Conservation (phyloP, 345 rosid genomes). For the Sonneratia alba region DNA sequence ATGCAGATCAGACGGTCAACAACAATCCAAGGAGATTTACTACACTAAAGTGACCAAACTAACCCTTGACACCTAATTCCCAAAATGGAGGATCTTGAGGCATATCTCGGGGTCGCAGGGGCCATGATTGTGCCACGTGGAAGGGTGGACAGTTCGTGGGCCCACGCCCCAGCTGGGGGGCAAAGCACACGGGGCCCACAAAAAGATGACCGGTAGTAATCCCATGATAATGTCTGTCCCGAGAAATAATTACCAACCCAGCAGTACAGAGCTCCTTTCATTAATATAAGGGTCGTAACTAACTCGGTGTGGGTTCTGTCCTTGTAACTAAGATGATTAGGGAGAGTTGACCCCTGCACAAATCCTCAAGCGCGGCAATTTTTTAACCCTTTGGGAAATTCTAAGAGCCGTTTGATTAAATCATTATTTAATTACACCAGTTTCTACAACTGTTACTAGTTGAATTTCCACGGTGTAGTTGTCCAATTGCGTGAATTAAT, state of each 20-base stretch:
- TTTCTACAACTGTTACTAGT: too few species aligned
- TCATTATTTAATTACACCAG: too few species aligned
- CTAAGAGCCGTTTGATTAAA: too few species aligned
- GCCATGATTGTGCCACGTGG: slow-evolving; percentile 1
- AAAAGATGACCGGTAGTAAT: background rate
- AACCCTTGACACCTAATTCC: too few species aligned
- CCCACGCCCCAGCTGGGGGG: background rate
- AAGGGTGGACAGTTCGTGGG: background rate
- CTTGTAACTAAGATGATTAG: background rate
- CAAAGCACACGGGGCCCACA: background rate
- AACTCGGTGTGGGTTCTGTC: background rate
- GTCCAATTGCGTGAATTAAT: too few species aligned
- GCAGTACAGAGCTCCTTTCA: background rate
- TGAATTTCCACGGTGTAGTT: too few species aligned
- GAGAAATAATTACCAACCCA: background rate
- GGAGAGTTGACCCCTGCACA: background rate
- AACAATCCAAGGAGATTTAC: too few species aligned
- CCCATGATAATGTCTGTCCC: slow-evolving; percentile 1
- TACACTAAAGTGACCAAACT: too few species aligned
- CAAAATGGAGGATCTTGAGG: too few species aligned
- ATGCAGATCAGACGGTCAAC: too few species aligned
- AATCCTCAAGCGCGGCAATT: too few species aligned
- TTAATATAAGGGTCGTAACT: background rate
- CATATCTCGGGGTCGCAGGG: background rate
- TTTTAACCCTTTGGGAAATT: too few species aligned